Percentiles rank a stretch among this genome's conserved stretches.
Conservation (phyloP, 2,329 filamentous ascomycete genomes). For the Penicillium sp. region DNA sequence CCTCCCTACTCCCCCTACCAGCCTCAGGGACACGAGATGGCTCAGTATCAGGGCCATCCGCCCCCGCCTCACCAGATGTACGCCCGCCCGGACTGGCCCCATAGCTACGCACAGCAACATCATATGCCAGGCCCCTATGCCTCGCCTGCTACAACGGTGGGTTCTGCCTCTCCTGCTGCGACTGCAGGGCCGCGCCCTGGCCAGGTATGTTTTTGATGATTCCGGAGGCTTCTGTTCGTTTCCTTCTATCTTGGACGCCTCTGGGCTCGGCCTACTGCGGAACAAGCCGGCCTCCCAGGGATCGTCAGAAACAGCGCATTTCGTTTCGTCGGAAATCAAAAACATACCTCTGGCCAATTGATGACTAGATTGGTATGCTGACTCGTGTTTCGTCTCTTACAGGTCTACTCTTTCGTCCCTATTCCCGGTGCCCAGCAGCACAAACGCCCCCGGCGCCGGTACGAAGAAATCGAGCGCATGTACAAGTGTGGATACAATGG, state of each 20-base stretch:
- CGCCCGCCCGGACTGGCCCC: constrained; percentile 45
- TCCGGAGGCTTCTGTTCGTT: constrained; percentile 28
- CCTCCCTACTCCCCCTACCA: constrained; percentile 84
- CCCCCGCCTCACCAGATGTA: constrained; percentile 48
- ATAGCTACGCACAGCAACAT: constrained; percentile 44
- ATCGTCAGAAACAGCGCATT: constrained; percentile 26
- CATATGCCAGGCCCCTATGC: constrained; percentile 49
- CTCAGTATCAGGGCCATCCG: constrained; percentile 57
- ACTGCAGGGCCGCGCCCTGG: constrained; percentile 59
- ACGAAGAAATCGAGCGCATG: constrained; percentile 99
- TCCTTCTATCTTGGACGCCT: constrained; percentile 29
- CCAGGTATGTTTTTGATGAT: constrained; percentile 53
- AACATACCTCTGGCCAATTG: neutral
- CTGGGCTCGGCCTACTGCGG: constrained; percentile 11
- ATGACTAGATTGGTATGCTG: neutral
- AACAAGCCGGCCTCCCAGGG: constrained; percentile 8
- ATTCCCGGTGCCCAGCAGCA: constrained; percentile 96
- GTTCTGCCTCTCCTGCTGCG: constrained; percentile 56
- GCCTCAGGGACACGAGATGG: constrained; percentile 77
- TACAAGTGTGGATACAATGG: constrained; percentile 99
- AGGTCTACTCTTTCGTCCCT: constrained; percentile 97
- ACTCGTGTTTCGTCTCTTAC: constrained; percentile 26
- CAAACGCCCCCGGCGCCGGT: constrained; percentile 86
- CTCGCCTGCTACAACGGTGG: constrained; percentile 54
- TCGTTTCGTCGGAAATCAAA: constrained; percentile 7